Percentiles rank a stretch among this genome's conserved stretches.
These are phyloP conservation scores for Flaveria trinervia DNA, from an alignment of 129 eudicot species.

Conservation along the genomic window DNA sequence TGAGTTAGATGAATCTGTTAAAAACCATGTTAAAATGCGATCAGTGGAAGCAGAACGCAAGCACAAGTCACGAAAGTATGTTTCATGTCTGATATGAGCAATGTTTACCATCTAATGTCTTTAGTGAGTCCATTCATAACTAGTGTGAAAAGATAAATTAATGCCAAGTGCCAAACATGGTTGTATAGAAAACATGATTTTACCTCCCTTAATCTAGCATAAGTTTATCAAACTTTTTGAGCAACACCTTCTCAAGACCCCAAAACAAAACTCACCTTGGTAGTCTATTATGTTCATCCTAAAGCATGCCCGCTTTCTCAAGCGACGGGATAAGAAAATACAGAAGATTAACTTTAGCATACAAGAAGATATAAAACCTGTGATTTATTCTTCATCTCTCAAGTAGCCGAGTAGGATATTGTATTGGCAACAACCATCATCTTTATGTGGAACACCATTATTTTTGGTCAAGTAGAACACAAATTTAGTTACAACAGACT, in stretches of 20 bases:
- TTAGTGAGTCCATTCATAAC: constrained; percentile 15
- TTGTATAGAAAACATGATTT: constrained; percentile 6
- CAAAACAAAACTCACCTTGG: constrained; percentile 1
- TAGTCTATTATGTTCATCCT: constrained; percentile 3
- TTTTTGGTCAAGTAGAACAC: not conserved
- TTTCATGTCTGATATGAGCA: constrained; percentile 24
- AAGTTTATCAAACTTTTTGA: not conserved
- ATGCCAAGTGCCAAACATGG: constrained; percentile 1
- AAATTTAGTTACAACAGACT: not conserved
- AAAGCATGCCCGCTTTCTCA: constrained; percentile 7
- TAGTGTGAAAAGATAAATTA: not conserved
- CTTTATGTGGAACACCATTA: not conserved
- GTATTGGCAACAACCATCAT: constrained; percentile 4
- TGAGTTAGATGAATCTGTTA: constrained; percentile 73
- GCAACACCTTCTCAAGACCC: constrained; percentile 15
- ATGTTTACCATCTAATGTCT: constrained; percentile 5
- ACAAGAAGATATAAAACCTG: not conserved
- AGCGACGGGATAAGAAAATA: not conserved
- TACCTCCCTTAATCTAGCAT: not conserved
- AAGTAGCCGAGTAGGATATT: not conserved
- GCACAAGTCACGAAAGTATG: constrained; percentile 78
- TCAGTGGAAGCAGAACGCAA: constrained; percentile 87
- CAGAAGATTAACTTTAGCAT: not conserved
- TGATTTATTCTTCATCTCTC: constrained; percentile 8
- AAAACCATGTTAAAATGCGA: constrained; percentile 80